A percentile compares a stretch with the other conserved stretches of the same genome.
Conservation (phyloP, 495 filamentous ascomycete genomes). For the Peziza echinospora region DNA sequence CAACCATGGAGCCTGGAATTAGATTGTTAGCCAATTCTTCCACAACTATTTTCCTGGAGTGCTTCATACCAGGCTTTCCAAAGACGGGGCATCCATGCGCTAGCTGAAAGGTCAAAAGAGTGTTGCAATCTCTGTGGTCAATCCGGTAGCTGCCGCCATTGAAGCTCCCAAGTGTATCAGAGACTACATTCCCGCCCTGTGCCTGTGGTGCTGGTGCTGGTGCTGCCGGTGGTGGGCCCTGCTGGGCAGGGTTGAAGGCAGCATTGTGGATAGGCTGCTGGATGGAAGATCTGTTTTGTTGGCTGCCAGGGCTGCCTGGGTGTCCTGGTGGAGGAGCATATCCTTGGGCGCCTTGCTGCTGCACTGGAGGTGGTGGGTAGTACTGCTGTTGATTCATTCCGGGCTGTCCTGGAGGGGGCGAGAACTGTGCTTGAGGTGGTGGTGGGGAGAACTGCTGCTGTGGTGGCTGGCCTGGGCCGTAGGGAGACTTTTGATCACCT, state of each 20-base stretch:
- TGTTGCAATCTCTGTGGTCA: conserved; percentile 80
- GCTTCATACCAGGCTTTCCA: conserved; percentile 48
- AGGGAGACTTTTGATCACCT: conserved; percentile 4
- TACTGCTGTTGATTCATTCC: conserved; percentile 22
- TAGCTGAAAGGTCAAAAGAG: conserved; percentile 68
- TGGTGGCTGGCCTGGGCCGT: conserved; percentile 1
- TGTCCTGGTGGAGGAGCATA: conserved; percentile 13
- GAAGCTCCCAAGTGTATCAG: conserved; percentile 79
- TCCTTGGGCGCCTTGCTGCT: no score
- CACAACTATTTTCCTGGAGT: not conserved
- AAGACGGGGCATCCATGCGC: conserved; percentile 70
- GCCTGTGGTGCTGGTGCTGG: conserved; percentile 12
- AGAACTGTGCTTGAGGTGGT: conserved; percentile 14
- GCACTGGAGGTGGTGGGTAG: conserved; percentile 22
- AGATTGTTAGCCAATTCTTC: not conserved
- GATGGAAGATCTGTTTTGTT: conserved; percentile 9
- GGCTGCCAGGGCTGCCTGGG: conserved; percentile 14
- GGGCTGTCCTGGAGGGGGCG: conserved; percentile 19
- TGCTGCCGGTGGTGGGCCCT: conserved; percentile 7
- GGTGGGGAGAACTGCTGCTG: conserved; percentile 15
- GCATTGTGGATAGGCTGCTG: conserved; percentile 11
- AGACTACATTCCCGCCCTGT: conserved; percentile 21
- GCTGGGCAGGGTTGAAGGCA: conserved; percentile 11
- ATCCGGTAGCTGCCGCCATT: conserved; percentile 89
- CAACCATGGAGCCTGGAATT: conserved; percentile 68